Evolutionary conservation across 345 rosid genomes (phyloP).

Genomic region (Salix dunnii): DNA sequence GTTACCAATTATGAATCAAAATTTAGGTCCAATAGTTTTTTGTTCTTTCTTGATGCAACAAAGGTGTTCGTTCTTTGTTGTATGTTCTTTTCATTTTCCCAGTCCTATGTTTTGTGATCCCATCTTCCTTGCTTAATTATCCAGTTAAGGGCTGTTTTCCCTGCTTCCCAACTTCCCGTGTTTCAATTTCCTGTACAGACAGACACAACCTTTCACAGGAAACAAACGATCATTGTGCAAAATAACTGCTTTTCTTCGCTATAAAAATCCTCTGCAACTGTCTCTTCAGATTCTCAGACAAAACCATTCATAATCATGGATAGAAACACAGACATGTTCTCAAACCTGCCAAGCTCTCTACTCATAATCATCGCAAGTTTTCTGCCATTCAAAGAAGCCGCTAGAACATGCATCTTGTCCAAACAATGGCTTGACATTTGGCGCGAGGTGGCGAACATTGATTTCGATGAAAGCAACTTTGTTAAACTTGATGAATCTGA

Average conservation of each 20-base stretch:
- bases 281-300: neutral
- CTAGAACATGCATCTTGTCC: constrained; percentile 28
- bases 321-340: constrained; percentile 16
- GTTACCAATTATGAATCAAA: neutral
- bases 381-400: constrained; percentile 40
- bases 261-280: neutral
- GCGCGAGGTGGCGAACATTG: constrained; percentile 13
- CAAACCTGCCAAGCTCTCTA: constrained; percentile 8
- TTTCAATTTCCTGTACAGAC: neutral
- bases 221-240: neutral
- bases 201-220: constrained; percentile 4
- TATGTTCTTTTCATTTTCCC: neutral
- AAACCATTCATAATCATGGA: constrained; percentile 10
- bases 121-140: neutral
- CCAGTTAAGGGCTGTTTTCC: neutral
- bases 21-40: neutral
- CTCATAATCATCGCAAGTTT: constrained; percentile 22
- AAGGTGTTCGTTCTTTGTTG: neutral
- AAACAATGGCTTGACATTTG: constrained; percentile 28
- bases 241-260: neutral
- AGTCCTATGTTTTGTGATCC: neutral
- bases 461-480: constrained; percentile 31
- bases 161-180: too few species aligned
- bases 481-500: neutral
- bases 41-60: neutral